A percentile compares a stretch with the other conserved stretches of the same genome.
phyloP scores from a whole-genome alignment of 2,329 filamentous ascomycete genomes.

The Rhynchosporium graminicola region DNA sequence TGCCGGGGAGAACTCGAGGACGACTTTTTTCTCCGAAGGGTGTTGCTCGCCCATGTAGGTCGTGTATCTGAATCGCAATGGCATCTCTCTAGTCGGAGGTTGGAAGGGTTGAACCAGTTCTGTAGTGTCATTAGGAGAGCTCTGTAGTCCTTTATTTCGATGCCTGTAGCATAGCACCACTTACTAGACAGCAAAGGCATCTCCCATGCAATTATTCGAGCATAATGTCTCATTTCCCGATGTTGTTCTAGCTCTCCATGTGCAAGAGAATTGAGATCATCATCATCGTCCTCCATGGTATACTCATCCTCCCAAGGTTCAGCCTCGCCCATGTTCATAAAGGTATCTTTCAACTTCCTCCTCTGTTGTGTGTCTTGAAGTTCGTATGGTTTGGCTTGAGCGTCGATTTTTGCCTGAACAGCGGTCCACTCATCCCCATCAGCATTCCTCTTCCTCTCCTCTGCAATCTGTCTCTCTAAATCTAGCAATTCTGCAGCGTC shows the following conservation, averaged over 20 bases:
- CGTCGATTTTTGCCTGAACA: conserved; percentile 17
- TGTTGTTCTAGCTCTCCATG: conserved; percentile 88
- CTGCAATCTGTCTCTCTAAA: neutral
- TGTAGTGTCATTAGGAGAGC: conserved; percentile 43
- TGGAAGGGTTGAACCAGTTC: conserved; percentile 82
- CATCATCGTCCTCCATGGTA: conserved; percentile 63
- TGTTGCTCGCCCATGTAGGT: conserved; percentile 94
- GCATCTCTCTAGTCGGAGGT: conserved; percentile 64
- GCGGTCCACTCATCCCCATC: conserved; percentile 18
- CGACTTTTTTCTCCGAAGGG: conserved; percentile 89
- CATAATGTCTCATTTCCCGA: conserved; percentile 85
- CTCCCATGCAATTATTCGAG: conserved; percentile 88
- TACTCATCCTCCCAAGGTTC: conserved; percentile 38
- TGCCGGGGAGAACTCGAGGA: conserved; percentile 79
- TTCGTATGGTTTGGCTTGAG: conserved; percentile 17
- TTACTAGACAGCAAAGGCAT: conserved; percentile 87
- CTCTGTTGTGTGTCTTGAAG: conserved; percentile 11
- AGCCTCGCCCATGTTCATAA: conserved; percentile 40
- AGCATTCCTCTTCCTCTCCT: conserved; percentile 4
- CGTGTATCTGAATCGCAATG: conserved; percentile 93
- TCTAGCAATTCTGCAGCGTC: conserved; percentile 9
- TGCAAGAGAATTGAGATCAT: conserved; percentile 80
- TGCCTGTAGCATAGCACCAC: conserved; percentile 41
- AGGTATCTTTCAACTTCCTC: conserved; percentile 38
- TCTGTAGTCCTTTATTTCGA: neutral